phyloP scores from a whole-genome alignment of 2,329 filamentous ascomycete species.

The Ramichloridium luteum region DNA sequence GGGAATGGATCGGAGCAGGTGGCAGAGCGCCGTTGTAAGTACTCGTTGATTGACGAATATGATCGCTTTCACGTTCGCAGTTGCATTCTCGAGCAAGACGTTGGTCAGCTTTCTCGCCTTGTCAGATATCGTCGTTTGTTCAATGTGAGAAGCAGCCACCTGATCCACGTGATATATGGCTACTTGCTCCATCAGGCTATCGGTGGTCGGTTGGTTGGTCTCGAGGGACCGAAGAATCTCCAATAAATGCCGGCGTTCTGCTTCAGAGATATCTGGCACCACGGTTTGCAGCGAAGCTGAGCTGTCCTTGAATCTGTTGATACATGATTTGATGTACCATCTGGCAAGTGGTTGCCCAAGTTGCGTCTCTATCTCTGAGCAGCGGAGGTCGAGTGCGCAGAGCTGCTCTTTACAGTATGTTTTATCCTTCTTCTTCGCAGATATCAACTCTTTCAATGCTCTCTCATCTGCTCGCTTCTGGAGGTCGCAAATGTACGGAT shows the following conservation, averaged over 20 bases:
- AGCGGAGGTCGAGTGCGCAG: conserved; percentile 23
- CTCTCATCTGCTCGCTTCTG: conserved; percentile 17
- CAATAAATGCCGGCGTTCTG: conserved; percentile 24
- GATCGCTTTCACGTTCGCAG: conserved; percentile 28
- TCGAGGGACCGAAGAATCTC: conserved; percentile 10
- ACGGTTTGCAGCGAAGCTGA: conserved; percentile 15
- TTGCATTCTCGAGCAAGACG: conserved; percentile 25
- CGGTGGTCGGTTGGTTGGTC: too few relatives aligned
- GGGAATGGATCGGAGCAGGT: conserved; percentile 13
- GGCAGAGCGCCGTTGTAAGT: conserved; percentile 30
- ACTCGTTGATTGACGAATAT: conserved; percentile 35
- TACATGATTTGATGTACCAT: conserved; percentile 29
- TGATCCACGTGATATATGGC: too few relatives aligned
- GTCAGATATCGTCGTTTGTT: too few relatives aligned
- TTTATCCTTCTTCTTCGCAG: conserved; percentile 21
- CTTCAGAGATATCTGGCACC: conserved; percentile 21
- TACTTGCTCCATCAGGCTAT: too few relatives aligned
- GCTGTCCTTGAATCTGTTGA: conserved; percentile 19
- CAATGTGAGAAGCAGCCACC: too few relatives aligned
- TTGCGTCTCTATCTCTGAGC: conserved; percentile 25
- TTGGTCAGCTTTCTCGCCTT: conserved; percentile 22
- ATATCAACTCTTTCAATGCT: conserved; percentile 15
- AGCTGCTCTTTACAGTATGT: conserved; percentile 32
- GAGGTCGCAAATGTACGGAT: conserved; percentile 30
- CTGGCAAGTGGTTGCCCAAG: conserved; percentile 28